Conservation (phyloP, 495 filamentous ascomycete genomes). For the Xylaria nigripes region DNA sequence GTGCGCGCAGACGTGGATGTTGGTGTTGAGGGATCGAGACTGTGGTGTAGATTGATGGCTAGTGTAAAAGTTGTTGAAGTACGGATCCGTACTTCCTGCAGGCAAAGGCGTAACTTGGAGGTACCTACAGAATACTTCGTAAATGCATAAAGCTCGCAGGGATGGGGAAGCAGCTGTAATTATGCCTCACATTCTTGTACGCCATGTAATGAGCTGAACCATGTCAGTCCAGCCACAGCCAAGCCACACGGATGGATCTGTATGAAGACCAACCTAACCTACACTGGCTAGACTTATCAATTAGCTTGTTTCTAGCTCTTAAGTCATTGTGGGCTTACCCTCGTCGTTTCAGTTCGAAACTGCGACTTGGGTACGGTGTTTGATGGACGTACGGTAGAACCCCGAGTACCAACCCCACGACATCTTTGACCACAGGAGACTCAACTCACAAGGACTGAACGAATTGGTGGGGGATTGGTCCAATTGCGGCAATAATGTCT, state of each 20-base stretch:
- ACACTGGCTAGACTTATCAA: too few species aligned
- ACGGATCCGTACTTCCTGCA: too few species aligned
- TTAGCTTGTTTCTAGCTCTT: too few species aligned
- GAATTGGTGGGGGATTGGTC: neutral
- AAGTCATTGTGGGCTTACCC: too few species aligned
- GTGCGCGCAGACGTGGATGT: slow-evolving; percentile 9
- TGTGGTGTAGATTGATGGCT: neutral
- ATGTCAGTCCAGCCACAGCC: too few species aligned
- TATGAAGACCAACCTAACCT: too few species aligned
- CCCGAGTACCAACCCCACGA: neutral
- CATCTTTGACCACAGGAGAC: neutral
- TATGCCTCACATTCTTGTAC: too few species aligned
- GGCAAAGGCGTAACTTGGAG: neutral
- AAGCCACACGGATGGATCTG: too few species aligned
- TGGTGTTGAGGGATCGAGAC: neutral
- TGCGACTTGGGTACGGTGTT: slow-evolving; percentile 2
- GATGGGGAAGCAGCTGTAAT: too few species aligned
- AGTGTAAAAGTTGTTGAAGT: neutral
- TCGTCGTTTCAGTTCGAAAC: neutral
- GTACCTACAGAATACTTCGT: neutral
- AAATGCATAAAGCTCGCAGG: too few species aligned
- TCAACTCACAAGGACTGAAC: neutral
- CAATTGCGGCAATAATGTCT: slow-evolving; percentile 11
- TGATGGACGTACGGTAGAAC: neutral
- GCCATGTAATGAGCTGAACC: too few species aligned